A percentile compares a stretch with the other conserved stretches of the same genome.
phyloP scores from a whole-genome alignment of 805 yeast genomes.

The Lipomyces yamadae region DNA sequence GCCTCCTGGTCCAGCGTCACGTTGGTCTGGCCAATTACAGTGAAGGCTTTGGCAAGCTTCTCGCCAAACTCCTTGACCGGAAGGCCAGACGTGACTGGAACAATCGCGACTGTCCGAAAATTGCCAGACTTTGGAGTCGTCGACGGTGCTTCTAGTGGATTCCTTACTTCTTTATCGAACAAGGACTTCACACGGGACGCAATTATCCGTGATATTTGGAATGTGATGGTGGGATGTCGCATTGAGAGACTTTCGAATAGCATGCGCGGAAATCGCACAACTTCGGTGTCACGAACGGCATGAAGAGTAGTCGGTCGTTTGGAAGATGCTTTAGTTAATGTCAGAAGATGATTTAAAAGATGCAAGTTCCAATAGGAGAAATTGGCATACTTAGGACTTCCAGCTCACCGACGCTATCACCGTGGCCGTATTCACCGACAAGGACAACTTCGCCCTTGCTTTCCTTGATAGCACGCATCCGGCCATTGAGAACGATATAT shows the following conservation, averaged over 20 bases:
- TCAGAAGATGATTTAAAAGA: neutral
- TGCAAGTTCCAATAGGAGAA: neutral
- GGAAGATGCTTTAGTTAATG: conserved; percentile 47
- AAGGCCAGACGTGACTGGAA: conserved; percentile 79
- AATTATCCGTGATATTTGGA: conserved; percentile 84
- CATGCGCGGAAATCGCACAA: conserved; percentile 89
- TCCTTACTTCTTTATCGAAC: conserved; percentile 28
- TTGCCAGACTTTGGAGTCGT: conserved; percentile 41
- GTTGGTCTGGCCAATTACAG: conserved; percentile 71
- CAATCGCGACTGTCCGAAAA: conserved; percentile 80
- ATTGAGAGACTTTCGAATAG: conserved; percentile 83
- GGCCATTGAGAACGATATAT: conserved; percentile 85
- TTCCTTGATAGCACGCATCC: conserved; percentile 65
- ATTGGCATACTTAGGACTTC: conserved; percentile 74
- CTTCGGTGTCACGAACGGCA: conserved; percentile 91
- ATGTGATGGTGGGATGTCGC: conserved; percentile 87
- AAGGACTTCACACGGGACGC: conserved; percentile 57
- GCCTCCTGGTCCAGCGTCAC: conserved; percentile 83
- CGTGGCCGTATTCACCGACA: conserved; percentile 86
- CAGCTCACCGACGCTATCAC: conserved; percentile 92
- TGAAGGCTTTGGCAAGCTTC: conserved; percentile 70
- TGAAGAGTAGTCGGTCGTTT: conserved; percentile 70
- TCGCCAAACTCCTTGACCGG: conserved; percentile 88
- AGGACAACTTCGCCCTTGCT: conserved; percentile 41
- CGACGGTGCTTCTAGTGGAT: neutral